These are phyloP conservation scores for Calocybe gambosa DNA, from an alignment of 1,284 basidiomycete genomes.

Conservation along the genomic window DNA sequence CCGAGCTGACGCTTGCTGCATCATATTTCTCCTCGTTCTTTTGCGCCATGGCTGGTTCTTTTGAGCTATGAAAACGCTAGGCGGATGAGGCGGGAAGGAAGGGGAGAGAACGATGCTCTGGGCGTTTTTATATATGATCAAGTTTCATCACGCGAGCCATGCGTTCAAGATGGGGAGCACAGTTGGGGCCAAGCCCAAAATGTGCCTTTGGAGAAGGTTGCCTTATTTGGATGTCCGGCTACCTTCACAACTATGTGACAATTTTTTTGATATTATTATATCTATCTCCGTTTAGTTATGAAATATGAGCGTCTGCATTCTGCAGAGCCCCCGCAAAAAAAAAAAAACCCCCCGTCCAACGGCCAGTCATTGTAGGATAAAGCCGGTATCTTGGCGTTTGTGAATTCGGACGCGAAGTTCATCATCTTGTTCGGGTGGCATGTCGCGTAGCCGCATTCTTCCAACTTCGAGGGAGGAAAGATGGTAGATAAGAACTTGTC, in stretches of 20 bases:
- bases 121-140: slow-evolving; percentile 11
- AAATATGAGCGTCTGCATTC: too few relatives aligned
- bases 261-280: background rate
- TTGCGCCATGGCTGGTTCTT: slow-evolving; percentile 19
- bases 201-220: background rate
- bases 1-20: slow-evolving; percentile 21
- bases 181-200: slow-evolving; percentile 3
- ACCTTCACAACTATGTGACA: background rate
- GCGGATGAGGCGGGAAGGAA: slow-evolving; percentile 9
- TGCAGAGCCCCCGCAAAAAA: too few relatives aligned
- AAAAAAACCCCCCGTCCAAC: too few relatives aligned
- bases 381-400: too few relatives aligned
- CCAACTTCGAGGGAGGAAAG: too few relatives aligned
- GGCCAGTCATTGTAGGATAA: too few relatives aligned
- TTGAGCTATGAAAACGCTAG: background rate
- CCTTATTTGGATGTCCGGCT: background rate
- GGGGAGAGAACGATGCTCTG: background rate
- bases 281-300: too few relatives aligned
- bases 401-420: too few relatives aligned
- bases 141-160: slow-evolving; percentile 4
- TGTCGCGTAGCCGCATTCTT: too few relatives aligned
- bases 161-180: background rate
- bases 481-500: too few relatives aligned
- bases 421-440: too few relatives aligned
- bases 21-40: slow-evolving; percentile 26